Base-by-base conservation (phyloP, 163 green algal species). In the Scenedesmus sp. region DNA sequence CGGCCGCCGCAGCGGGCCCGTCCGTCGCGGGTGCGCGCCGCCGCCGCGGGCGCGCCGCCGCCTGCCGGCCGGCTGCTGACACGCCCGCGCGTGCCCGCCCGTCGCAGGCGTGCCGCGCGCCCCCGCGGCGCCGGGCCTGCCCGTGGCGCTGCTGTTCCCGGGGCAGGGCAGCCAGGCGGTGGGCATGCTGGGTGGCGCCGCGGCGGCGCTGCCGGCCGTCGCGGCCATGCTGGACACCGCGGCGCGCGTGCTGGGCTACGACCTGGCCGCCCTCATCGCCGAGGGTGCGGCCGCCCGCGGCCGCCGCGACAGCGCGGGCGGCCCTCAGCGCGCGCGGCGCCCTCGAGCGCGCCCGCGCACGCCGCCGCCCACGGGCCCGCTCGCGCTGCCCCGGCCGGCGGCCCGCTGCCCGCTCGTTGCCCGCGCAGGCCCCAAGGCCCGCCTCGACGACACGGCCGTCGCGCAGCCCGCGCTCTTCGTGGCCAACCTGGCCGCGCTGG, bases 391-490 rank as follows among this genome's bases (percentile, higher is more conserved):
- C n/a, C n/a, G n/a, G n/a, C n/a, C n/a, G n/a, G n/a, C n/a, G n/a
- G n/a, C n/a, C n/a, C n/a, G n/a, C n/a, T n/a, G n/a, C n/a, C n/a
- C n/a, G n/a, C n/a, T n/a, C n/a, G n/a, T n/a, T 60, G 24, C 24
- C 14, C 17, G 31, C 53, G 4, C 81, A 93, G 89, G 95, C 0
- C 93, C 95, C 50, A 95, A 97, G 81, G 88, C 92, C 26, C 88
- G 90, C 70, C 89, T 99, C 44, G 93, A 99, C 79, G 86, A 96
- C 66, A 99, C 95, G 3, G 77, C 87, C 0, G 86, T 90, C 77
- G 88, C 88, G 1, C 95, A 98, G 89, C 95, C 95, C 0, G 95
- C 95, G 0, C 85, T 98, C 44, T 97, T 97, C 71, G 89, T 99
- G 44, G 92, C 93, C 28, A 92, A 91, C 10, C 85, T 98, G 70